These are phyloP conservation scores for Leishmania tarentolae DNA, from an alignment of 208 protist species.

Conservation along the genomic window DNA sequence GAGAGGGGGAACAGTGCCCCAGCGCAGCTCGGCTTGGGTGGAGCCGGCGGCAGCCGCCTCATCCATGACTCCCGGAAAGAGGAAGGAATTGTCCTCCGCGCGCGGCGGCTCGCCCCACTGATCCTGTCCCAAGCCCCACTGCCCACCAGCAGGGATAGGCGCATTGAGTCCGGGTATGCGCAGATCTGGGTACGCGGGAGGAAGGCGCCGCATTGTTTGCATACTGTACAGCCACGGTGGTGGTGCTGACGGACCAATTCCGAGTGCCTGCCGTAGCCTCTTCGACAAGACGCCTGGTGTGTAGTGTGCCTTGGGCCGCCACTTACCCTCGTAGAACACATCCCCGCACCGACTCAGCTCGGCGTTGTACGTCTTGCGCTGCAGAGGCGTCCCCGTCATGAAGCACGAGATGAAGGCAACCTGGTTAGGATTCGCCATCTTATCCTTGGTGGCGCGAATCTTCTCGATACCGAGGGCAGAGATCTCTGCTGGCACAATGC, in stretches of 20 bases:
- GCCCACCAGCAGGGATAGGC: conserved; percentile 96
- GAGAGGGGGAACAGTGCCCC: conserved; percentile 49
- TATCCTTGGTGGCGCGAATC: conserved; percentile 97
- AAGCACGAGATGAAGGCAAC: conserved; percentile 97
- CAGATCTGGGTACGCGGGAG: conserved; percentile 97
- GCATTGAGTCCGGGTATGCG: conserved; percentile 99
- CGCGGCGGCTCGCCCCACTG: conserved; percentile 98
- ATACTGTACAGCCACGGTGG: conserved; percentile 99
- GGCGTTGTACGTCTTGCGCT: conserved; percentile 79
- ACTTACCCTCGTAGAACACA: conserved; percentile 98
- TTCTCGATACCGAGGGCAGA: conserved; percentile 93
- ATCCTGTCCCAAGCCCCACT: conserved; percentile 93
- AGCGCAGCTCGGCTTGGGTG: conserved; percentile 24
- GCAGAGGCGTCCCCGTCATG: conserved; percentile 97
- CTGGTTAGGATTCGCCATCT: conserved; percentile 97
- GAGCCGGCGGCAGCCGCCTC: conserved; percentile 46
- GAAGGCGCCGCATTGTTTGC: conserved; percentile 98
- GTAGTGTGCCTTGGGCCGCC: conserved; percentile 81
- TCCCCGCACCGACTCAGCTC: conserved; percentile 94
- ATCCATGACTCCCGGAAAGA: conserved; percentile 87
- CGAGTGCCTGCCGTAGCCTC: conserved; percentile 95
- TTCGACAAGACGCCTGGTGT: conserved; percentile 86
- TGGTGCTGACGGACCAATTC: conserved; percentile 93
- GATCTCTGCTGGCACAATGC: conserved; percentile 96
- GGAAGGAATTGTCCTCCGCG: conserved; percentile 72